phyloP scores from a whole-genome alignment of 108 stramenopile species.

The Cyclotella distinguenda region DNA sequence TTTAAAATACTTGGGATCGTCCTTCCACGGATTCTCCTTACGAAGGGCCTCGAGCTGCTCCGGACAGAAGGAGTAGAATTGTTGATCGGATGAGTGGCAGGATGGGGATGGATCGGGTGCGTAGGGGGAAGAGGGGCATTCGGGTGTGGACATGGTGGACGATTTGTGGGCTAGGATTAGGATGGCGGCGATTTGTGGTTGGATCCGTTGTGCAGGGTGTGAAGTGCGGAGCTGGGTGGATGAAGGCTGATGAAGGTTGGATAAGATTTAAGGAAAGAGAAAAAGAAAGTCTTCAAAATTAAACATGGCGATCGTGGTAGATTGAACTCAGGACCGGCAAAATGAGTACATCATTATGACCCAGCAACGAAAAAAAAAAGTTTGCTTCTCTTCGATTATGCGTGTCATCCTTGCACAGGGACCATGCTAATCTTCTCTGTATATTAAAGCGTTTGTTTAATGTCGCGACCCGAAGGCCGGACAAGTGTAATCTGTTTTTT shows the following conservation, averaged over 20 bases:
- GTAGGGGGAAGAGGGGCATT: not conserved
- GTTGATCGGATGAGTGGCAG: not conserved
- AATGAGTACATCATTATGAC: too few species aligned
- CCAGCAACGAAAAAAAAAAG: conserved; percentile 75
- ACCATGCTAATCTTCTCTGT: conserved; percentile 98
- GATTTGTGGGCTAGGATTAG: too few species aligned
- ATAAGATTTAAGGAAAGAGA: too few species aligned
- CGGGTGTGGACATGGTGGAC: conserved; percentile 1
- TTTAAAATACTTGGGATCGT: conserved; percentile 66
- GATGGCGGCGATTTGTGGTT: too few species aligned
- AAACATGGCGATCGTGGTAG: too few species aligned
- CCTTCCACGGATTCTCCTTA: conserved; percentile 65
- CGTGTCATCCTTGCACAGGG: conserved; percentile 96
- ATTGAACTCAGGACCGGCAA: too few species aligned
- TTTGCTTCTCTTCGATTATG: conserved; percentile 85
- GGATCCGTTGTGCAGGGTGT: too few species aligned
- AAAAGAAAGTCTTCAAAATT: too few species aligned
- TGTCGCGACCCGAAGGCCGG: conserved; percentile 14
- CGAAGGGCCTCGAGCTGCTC: conserved; percentile 50
- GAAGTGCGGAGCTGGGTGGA: too few species aligned
- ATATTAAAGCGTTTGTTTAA: conserved; percentile 81
- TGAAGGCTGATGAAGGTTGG: too few species aligned
- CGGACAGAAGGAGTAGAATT: conserved; percentile 41
- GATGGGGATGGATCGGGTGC: not conserved
- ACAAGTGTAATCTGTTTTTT: too few species aligned